Conservation (phyloP, 2,329 filamentous ascomycete species). For the Tolypocladium ovalisporum region DNA sequence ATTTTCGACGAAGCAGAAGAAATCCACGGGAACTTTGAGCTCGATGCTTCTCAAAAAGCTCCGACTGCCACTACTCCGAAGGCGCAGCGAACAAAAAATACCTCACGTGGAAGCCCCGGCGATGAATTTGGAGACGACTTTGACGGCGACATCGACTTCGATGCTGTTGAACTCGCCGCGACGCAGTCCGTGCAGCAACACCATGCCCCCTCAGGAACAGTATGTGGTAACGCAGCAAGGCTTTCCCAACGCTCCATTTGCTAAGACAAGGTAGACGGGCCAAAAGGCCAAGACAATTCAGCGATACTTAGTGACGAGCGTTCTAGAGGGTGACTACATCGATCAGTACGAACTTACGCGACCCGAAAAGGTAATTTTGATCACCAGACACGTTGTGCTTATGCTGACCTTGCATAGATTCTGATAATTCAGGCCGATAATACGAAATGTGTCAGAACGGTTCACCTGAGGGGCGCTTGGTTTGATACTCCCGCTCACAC, state of each 20-base stretch:
- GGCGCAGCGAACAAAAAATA: conserved; percentile 3
- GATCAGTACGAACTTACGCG: conserved; percentile 48
- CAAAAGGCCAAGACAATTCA: conserved; percentile 66
- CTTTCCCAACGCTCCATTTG: conserved; percentile 20
- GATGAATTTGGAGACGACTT: conserved; percentile 31
- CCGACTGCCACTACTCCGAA: conserved; percentile 3
- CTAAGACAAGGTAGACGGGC: conserved; percentile 60
- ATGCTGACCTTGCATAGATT: conserved; percentile 39
- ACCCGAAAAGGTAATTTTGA: conserved; percentile 55
- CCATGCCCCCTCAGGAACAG: conserved; percentile 16
- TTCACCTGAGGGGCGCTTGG: conserved; percentile 81
- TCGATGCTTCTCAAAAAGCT: neutral
- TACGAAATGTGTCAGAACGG: conserved; percentile 51
- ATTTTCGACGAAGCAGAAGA: conserved; percentile 34
- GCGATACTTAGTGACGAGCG: conserved; percentile 71
- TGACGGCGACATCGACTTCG: conserved; percentile 68
- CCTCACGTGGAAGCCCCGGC: conserved; percentile 8
- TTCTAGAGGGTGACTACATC: conserved; percentile 58
- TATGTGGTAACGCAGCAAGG: conserved; percentile 21
- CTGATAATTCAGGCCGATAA: conserved; percentile 74
- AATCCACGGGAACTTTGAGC: neutral
- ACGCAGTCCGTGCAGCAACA: conserved; percentile 48
- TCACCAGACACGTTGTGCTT: neutral
- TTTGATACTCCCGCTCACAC: conserved; percentile 64
- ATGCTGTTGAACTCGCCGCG: conserved; percentile 61